Base-by-base conservation (phyloP, 1,139 yeast genomes). In the Zhuliangozyma parablackwelliae region DNA sequence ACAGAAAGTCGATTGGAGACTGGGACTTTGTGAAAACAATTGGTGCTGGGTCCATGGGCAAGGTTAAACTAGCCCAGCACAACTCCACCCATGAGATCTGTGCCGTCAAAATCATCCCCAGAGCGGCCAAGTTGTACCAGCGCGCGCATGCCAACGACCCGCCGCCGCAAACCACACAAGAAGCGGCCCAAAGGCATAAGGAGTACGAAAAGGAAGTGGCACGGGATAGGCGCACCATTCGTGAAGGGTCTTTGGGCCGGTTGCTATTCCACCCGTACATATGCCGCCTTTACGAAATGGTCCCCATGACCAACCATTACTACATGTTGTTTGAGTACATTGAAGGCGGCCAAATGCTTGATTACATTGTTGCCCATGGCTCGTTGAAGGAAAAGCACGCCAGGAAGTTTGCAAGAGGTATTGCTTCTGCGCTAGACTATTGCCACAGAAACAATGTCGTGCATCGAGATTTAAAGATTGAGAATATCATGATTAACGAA, bases 41-140 rank as follows among this genome's bases (percentile, higher is more conserved):
- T 34, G 99, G 99, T 35, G 96, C 97, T 5, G 98, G 99, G 3
- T 87, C 96, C 1, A 92, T 94, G 98, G 99, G 99, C 40, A 95
- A 92, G 59, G 99, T 92, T 36, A 94, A 94, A 60, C 69, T 92
- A 33, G 97, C 97, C 2, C 83, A 80, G 51, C 96, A 90, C 63
- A 78, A 85, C 46, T 59, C 79, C 29, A 87, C 96, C 1, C 77
- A 78, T 38, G 96, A 89, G 55, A 71, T 85, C 23, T 89, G 96
- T 61, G 97, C 92, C 1, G 85, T 85, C 20, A 85, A 85, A 54
- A 85, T 85, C 41, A 88, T 85, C 27, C 89, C 90, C 8, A 63
- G 92, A 47, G 92, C 94, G 5, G 82, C 90, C 3, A 81, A 81
- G 50, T 67, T 82, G 10, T 84, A 82, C 60, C 80, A 81, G 48